Percentiles rank a stretch among this genome's conserved stretches.
Conservation (phyloP, 176 grass and related monocot genomes). For the Eleusine indica region DNA sequence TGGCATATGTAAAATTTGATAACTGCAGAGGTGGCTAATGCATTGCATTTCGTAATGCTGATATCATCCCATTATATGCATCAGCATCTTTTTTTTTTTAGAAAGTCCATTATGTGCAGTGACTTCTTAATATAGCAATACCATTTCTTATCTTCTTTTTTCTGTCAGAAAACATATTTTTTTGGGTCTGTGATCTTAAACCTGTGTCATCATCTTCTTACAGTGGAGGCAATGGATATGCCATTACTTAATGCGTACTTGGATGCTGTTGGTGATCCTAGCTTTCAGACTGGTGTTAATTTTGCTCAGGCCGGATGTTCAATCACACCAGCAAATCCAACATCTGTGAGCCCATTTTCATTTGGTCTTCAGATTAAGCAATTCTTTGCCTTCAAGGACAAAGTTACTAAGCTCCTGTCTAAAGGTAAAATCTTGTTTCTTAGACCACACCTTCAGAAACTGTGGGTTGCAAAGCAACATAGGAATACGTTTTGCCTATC, state of each 20-base stretch:
- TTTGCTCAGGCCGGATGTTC: conserved; percentile 95
- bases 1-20: background rate
- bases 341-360: conserved; percentile 92
- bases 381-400: conserved; percentile 87
- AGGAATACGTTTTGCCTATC: background rate
- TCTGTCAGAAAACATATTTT: background rate
- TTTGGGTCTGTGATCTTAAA: conserved; percentile 1
- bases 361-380: conserved; percentile 87
- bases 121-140: background rate
- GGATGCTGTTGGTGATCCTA: conserved; percentile 81
- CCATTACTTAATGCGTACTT: conserved; percentile 87
- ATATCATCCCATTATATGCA: background rate
- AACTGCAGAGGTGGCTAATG: background rate
- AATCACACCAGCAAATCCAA: conserved; percentile 89
- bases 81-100: background rate
- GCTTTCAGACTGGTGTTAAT: conserved; percentile 75
- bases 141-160: conserved; percentile 6
- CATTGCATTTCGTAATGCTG: background rate
- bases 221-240: conserved; percentile 90
- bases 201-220: conserved; percentile 30
- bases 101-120: background rate
- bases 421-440: conserved; percentile 48
- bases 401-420: conserved; percentile 66
- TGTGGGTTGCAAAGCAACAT: conserved; percentile 38
- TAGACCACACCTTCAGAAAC: conserved; percentile 16